Conservation (phyloP, 2,329 filamentous ascomycete genomes). For the Penicillium oxalicum region DNA sequence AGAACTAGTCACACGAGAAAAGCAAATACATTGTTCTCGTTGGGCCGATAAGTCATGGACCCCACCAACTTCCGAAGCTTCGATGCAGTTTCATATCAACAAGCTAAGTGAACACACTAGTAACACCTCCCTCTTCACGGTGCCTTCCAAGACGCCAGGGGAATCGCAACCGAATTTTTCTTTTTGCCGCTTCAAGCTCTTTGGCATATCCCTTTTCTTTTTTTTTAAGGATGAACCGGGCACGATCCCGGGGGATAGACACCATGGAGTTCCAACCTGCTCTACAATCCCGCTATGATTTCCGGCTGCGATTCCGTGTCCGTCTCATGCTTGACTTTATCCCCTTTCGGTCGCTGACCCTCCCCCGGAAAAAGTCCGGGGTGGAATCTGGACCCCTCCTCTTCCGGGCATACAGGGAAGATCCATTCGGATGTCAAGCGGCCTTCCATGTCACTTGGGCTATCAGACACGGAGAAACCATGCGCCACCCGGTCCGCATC, state of each 20-base stretch:
- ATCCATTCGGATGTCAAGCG: background rate
- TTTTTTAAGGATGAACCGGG: too few relatives aligned
- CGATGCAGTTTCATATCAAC: slow-evolving; percentile 9
- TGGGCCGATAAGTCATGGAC: slow-evolving; percentile 20
- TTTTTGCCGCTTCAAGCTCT: too few relatives aligned
- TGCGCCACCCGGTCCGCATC: background rate
- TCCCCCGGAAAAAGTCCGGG: slow-evolving; percentile 13
- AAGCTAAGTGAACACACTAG: background rate
- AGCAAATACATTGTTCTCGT: slow-evolving; percentile 17
- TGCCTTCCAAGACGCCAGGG: too few relatives aligned
- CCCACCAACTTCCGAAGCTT: background rate
- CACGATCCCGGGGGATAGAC: too few relatives aligned
- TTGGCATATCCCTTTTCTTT: too few relatives aligned
- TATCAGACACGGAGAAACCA: background rate
- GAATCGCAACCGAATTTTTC: too few relatives aligned
- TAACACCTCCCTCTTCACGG: background rate
- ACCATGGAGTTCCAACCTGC: background rate
- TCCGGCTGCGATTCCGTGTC: background rate
- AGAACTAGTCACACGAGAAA: slow-evolving; percentile 1
- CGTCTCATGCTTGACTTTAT: background rate
- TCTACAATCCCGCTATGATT: background rate
- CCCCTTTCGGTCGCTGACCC: background rate
- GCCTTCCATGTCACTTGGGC: too few relatives aligned
- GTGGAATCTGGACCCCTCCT: slow-evolving; percentile 7
- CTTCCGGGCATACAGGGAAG: background rate